Conservation (phyloP, 2,329 filamentous ascomycete genomes). For the Teratosphaeria epicoccoides region DNA sequence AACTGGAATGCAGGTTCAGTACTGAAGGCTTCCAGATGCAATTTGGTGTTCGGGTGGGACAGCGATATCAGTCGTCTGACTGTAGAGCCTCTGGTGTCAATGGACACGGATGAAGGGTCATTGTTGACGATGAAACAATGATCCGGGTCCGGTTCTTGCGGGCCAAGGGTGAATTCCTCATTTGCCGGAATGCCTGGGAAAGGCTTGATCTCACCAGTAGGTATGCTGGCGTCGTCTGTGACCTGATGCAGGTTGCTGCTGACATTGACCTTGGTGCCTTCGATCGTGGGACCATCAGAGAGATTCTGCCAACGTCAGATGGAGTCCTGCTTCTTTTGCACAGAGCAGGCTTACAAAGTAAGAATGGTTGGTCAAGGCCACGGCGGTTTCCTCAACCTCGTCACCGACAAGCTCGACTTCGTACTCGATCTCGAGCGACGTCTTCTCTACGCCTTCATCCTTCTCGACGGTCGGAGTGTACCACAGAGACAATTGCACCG, state of each 20-base stretch:
- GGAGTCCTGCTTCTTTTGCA: not conserved
- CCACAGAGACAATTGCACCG: slow-evolving; percentile 63
- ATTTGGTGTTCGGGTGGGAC: slow-evolving; percentile 59
- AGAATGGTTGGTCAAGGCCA: slow-evolving; percentile 96
- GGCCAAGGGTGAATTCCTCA: slow-evolving; percentile 61
- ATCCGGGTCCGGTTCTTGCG: slow-evolving; percentile 65
- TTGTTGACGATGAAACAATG: slow-evolving; percentile 77
- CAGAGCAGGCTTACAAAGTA: slow-evolving; percentile 26
- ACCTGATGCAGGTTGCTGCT: slow-evolving; percentile 58
- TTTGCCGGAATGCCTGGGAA: slow-evolving; percentile 57
- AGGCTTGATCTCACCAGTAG: slow-evolving; percentile 53
- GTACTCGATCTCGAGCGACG: slow-evolving; percentile 75
- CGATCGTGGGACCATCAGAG: slow-evolving; percentile 46
- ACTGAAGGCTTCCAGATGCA: slow-evolving; percentile 78
- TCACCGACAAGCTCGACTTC: slow-evolving; percentile 67
- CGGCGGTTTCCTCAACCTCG: slow-evolving; percentile 72
- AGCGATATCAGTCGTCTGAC: slow-evolving; percentile 61
- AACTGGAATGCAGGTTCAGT: slow-evolving; percentile 97
- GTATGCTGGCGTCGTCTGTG: slow-evolving; percentile 63
- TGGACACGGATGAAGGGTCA: slow-evolving; percentile 41
- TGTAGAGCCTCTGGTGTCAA: slow-evolving; percentile 45
- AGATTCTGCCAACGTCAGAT: slow-evolving; percentile 55
- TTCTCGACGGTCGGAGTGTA: slow-evolving; percentile 66
- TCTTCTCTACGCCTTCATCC: slow-evolving; percentile 50
- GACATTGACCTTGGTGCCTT: slow-evolving; percentile 51